phyloP scores from a whole-genome alignment of 2,329 filamentous ascomycete genomes.

The Blastomyces emzantsi region DNA sequence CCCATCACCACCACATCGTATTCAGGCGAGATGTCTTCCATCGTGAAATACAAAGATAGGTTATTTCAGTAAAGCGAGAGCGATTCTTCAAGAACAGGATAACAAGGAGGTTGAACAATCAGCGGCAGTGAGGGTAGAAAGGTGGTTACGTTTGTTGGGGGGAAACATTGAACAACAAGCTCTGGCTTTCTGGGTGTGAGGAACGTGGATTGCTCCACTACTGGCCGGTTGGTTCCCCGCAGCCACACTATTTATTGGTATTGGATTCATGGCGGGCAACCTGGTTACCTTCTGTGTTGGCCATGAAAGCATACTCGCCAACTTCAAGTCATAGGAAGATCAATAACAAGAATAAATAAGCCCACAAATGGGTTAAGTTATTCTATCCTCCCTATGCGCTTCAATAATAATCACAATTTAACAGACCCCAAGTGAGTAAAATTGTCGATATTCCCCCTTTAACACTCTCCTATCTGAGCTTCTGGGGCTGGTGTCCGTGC shows the following conservation, averaged over 20 bases:
- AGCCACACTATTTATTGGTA: background rate
- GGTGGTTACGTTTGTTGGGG: background rate
- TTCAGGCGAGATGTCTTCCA: slow-evolving; percentile 97
- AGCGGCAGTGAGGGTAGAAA: background rate
- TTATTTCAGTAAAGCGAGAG: background rate
- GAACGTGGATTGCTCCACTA: background rate
- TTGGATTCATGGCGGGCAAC: background rate
- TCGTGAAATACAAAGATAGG: slow-evolving; percentile 39
- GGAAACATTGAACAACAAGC: background rate
- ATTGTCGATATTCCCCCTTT: background rate
- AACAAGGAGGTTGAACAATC: slow-evolving; percentile 7
- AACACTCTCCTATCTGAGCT: background rate
- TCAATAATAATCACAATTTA: background rate
- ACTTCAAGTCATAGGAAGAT: background rate
- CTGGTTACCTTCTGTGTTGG: background rate
- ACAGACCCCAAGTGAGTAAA: background rate
- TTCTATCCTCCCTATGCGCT: background rate
- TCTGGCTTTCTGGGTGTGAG: background rate
- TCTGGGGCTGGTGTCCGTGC: background rate
- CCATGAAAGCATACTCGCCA: background rate
- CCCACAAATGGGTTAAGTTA: background rate
- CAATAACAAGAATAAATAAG: background rate
- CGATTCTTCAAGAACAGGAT: slow-evolving; percentile 12
- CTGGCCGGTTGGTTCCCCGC: slow-evolving; percentile 1
- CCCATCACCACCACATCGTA: slow-evolving; percentile 99